Base-by-base conservation (phyloP, 371 early-diverging fungal genomes). In the Mortierella sp. region DNA sequence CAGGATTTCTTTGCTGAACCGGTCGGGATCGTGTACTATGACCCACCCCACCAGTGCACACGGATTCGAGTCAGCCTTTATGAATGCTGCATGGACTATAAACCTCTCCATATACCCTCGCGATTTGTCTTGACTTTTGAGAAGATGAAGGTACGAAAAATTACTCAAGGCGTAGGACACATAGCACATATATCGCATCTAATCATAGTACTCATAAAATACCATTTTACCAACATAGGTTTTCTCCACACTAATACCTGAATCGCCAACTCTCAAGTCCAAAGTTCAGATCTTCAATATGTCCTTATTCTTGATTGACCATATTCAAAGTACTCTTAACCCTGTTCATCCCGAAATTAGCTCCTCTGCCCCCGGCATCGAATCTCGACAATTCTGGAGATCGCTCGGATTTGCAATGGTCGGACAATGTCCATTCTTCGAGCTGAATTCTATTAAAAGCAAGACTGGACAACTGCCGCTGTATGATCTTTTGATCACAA, bases 401-500 rank as follows among this genome's bases (percentile, higher is more conserved):
- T 62, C 69, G 24, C 65, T 76, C 0, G 82, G 82, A 3, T 76
- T 72, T 55, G 76, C 72, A 0, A 52, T 59, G 40, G 69, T 81
- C 19, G 82, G 82, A 21, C 76, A 81, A 22, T 81, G 82, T 32
- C 70, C 67, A 16, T 81, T 72, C 60, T 81, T 81, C 57, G 76
- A 81, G 47, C 67, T 81, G 45, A 65, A 58, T 1, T 81, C 82
- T 3, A 58, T 76, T 59, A 81, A 81, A 72, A 76, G 82, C 58
- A 75, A 72, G 60, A 81, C 28, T 28, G 76, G 76, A 8, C 76
- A 81, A 22, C 16, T 67, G 33, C 84, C 86, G 21, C 41, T 83
- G 32, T 70, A 87, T n/a, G 83, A 92, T 69, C 66, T 93, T 6
- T 82, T 84, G 61, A 78, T 95, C 19, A 88, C 90, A 5, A 91